Conservation (phyloP, 805 yeast species). For the Cyberlindnera samutprakarnensis region DNA sequence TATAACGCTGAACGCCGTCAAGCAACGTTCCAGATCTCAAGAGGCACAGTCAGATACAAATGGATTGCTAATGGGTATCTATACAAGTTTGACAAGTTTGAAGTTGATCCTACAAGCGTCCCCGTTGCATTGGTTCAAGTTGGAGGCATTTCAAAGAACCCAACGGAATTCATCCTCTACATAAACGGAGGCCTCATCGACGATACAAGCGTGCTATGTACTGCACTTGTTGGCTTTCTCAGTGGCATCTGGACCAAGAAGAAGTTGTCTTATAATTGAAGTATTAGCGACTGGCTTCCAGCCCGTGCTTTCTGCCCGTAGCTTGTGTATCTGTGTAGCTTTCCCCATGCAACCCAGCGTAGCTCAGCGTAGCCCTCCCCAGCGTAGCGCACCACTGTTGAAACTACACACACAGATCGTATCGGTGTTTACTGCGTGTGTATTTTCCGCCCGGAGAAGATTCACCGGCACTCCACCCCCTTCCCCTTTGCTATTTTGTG, state of each 20-base stretch:
- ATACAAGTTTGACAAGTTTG: conserved; percentile 7
- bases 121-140: conserved; percentile 10
- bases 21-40: conserved; percentile 4
- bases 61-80: conserved; percentile 18
- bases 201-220: conserved; percentile 6
- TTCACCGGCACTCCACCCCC: too few species aligned
- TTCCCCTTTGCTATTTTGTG: too few species aligned
- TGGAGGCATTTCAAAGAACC: conserved; percentile 1
- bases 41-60: conserved; percentile 5
- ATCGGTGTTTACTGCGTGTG: too few species aligned
- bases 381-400: too few species aligned
- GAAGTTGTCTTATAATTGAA: background rate
- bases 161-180: conserved; percentile 3
- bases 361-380: too few species aligned
- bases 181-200: conserved; percentile 11
- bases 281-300: too few species aligned
- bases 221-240: conserved; percentile 11
- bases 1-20: background rate
- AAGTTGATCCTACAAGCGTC: conserved; percentile 6
- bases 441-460: too few species aligned
- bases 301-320: too few species aligned
- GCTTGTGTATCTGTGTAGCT: too few species aligned
- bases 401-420: too few species aligned
- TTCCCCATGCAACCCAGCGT: too few species aligned
- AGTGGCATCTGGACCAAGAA: conserved; percentile 1